Percentiles rank a stretch among this genome's conserved stretches.
Conservation (phyloP, 768 basidiomycete genomes). For the Inosperma sp. region DNA sequence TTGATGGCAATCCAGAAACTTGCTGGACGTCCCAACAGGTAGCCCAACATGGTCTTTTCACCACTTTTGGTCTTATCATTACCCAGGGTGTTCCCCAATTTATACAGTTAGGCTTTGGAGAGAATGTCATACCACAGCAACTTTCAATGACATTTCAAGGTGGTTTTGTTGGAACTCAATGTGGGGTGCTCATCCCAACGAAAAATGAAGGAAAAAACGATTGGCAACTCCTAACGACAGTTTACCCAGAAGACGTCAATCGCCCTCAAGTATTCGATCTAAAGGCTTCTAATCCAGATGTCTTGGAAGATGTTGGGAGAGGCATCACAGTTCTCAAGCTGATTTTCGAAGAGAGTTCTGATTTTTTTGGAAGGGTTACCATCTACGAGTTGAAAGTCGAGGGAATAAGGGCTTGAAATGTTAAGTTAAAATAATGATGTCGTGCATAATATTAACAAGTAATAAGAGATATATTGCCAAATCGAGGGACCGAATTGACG, state of each 20-base stretch:
- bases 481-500: too few species aligned
- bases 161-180: conserved; percentile 74
- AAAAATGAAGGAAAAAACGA: conserved; percentile 28
- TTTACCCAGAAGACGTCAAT: conserved; percentile 82
- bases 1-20: conserved; percentile 69
- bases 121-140: conserved; percentile 50
- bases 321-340: conserved; percentile 53
- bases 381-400: conserved; percentile 59
- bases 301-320: conserved; percentile 18
- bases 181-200: conserved; percentile 42
- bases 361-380: conserved; percentile 79
- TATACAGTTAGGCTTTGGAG: conserved; percentile 58
- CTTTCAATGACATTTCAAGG: conserved; percentile 76
- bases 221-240: conserved; percentile 49
- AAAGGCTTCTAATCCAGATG: conserved; percentile 17
- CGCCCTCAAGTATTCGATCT: conserved; percentile 65
- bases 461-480: conserved; percentile 6
- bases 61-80: not conserved
- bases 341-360: conserved; percentile 76
- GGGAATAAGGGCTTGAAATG: conserved; percentile 22
- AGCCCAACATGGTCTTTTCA: not conserved
- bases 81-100: conserved; percentile 70
- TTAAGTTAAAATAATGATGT: not conserved
- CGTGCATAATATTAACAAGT: not conserved
- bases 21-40: conserved; percentile 87